Base-by-base conservation (phyloP, 192 early-diverging fungal genomes). In the Pilobolus umbonatus region DNA sequence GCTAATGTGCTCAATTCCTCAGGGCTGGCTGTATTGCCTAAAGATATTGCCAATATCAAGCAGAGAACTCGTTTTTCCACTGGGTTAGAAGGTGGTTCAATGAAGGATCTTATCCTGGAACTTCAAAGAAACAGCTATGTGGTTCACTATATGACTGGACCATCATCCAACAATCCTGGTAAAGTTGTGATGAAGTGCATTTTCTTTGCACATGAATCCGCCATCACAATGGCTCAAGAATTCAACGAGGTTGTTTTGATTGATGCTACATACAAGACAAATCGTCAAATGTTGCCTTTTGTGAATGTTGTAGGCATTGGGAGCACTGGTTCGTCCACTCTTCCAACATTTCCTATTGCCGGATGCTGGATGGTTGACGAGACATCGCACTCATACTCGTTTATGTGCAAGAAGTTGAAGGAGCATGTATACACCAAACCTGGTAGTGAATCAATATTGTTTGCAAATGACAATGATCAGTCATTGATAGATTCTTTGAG, bases 191-290 rank as follows among this genome's bases (percentile, higher is more conserved):
- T n/a, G n/a, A n/a, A n/a, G n/a, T n/a, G n/a, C n/a, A n/a, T 42
- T 42, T 42, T 42, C 4, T 42, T 42, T 42, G 40, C 11, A 19
- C 40, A 42, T 6, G 2, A 14, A 9, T 25, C 22, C 2, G 24
- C 21, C 1, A 46, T 46, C 12, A 3, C 44, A 1, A 24, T 25
- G 0, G 44, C 44, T 7, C 21, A 24, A 46, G 21, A 24, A 46
- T 46, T 46, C 44, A 25, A 24, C 19, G 44, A 46, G 26, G 14
- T 11, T 11, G 44, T 46, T 24, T 17, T 10, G 12, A 46, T 46
- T 24, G 44, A 46, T 46, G 44, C 44, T 11, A 46, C 44, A 24
- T 46, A 46, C 44, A 46, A 46, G 12, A 46, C 44, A 3, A 46
- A 46, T 46, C 21, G 14, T 19, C 8, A 11, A 10, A 46, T 7